Evolutionary conservation across 805 yeast genomes (phyloP).

Genomic region (Wickerhamomyces ciferrii): DNA sequence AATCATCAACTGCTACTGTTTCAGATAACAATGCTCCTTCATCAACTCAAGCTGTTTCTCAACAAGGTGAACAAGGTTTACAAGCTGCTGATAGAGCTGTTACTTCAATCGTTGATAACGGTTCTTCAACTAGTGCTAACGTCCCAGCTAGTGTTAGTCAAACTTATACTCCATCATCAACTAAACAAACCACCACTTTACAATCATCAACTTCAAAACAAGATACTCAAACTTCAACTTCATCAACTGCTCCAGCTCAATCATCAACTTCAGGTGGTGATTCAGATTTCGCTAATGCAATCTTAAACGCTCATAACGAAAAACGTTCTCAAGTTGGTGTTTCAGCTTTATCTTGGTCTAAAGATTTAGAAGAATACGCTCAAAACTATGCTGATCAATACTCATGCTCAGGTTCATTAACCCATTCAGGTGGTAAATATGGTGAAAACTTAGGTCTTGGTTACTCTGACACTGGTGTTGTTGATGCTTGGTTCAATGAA

Average conservation of each 20-base stretch:
- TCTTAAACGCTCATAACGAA: conserved; percentile 58
- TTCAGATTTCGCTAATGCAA: conserved; percentile 25
- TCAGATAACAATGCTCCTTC: conserved; percentile 19
- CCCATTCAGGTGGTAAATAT: conserved; percentile 67
- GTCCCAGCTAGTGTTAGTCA: conserved; percentile 11
- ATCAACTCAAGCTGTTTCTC: too few relatives aligned
- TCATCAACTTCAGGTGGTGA: conserved; percentile 8
- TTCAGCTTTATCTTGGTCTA: conserved; percentile 48
- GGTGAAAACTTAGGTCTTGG: conserved; percentile 86
- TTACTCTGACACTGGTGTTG: conserved; percentile 45
- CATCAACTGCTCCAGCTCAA: conserved; percentile 10
- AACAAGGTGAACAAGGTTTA: too few relatives aligned
- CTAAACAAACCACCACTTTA: conserved; percentile 11
- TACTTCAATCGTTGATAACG: background rate
- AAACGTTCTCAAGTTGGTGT: conserved; percentile 53
- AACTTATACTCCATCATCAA: conserved; percentile 14
- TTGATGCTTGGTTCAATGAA: conserved; percentile 78
- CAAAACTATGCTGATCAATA: conserved; percentile 49
- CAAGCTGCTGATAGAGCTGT: conserved; percentile 2
- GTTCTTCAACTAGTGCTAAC: conserved; percentile 14
- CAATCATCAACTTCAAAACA: conserved; percentile 14
- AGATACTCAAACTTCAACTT: conserved; percentile 15
- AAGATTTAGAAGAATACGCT: conserved; percentile 49
- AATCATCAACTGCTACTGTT: conserved; percentile 9
- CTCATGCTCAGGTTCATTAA: conserved; percentile 48